phyloP scores from a whole-genome alignment of 371 early-diverging fungal species.

The Apophysomyces sp. region DNA sequence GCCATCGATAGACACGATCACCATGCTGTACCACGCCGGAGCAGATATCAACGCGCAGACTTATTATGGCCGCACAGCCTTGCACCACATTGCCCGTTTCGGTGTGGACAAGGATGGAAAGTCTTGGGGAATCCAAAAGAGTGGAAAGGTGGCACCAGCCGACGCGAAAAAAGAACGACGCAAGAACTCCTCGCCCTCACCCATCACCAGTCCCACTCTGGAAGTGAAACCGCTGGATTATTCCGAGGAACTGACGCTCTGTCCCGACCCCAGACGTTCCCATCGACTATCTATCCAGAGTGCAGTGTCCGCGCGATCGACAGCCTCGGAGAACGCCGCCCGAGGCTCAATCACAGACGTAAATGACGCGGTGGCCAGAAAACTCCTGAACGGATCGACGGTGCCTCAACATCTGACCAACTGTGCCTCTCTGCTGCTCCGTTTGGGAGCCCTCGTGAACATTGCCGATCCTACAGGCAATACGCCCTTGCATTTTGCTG shows the following conservation, averaged over 20 bases:
- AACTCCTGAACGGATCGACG: slow-evolving; percentile 14
- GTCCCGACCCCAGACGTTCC: not conserved
- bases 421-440: slow-evolving; percentile 53
- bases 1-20: slow-evolving; percentile 59
- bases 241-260: not conserved
- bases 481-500: slow-evolving; percentile 71
- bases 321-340: slow-evolving; percentile 6
- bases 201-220: not conserved
- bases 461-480: slow-evolving; percentile 64
- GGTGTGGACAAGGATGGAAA: slow-evolving; percentile 46
- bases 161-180: not conserved
- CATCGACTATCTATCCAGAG: slow-evolving; percentile 15
- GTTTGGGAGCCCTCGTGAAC: slow-evolving; percentile 59
- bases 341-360: slow-evolving; percentile 6
- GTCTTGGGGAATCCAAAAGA: slow-evolving; percentile 50
- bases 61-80: slow-evolving; percentile 61
- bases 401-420: slow-evolving; percentile 45
- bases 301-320: slow-evolving; percentile 15
- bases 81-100: slow-evolving; percentile 63
- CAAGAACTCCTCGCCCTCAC: slow-evolving; percentile 14
- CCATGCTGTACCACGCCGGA: slow-evolving; percentile 64
- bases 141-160: slow-evolving; percentile 6
- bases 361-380: not conserved
- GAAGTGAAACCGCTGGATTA: not conserved
- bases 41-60: slow-evolving; percentile 69